Evolutionary conservation across 2,329 filamentous ascomycete species (phyloP), one percentile per base, ranked within the genome.

Genomic region (Triangularia verruculosa): DNA sequence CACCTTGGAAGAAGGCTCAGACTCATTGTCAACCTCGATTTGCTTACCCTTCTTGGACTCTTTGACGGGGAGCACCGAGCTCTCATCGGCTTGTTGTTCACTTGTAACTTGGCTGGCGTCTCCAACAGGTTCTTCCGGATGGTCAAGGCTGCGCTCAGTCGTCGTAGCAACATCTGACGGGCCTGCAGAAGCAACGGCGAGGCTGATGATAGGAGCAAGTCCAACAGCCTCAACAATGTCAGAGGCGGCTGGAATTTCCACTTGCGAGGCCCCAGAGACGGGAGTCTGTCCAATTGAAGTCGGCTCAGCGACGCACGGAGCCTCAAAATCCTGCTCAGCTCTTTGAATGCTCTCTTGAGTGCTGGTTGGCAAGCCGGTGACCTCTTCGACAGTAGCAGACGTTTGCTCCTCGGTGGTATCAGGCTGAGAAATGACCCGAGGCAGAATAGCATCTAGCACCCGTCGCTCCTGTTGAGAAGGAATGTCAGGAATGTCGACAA

Each of bases 31-130:
- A 12, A 62, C 58, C 30, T 65, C 67, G 59, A 57, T 63, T 4
- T 61, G 64, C 57, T 68, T 69, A 22, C 59, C 39, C 54, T 69
- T 68, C 59, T 66, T 69, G 2, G 62, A 52, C 59, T 68, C 68
- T 15, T 64, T 67, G 17, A 54, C 59, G 3, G 60, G 57, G n/a
- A 51, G 30, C n/a, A 43, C 57, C 51, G 24, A 53, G 2, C 15
- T 13, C 9, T 65, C 47, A 17, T 63, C 61, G 12, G 55, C 34
- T 39, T 39, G 57, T 13, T 39, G 34, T 13, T 39, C 34, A n/a
- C 11, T 13, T 25, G 43, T 15, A 11, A 57, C 60, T 61, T 57
- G 52, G 39, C 57, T 55, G 24, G 24, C 25, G 12, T 43, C 28
- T n/a, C n/a, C 17, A 24, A 25, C n/a, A 11, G 17, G 20, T 9